These are phyloP conservation scores for Linanthus parryae DNA, from an alignment of 148 eudicot species.

Conservation along the genomic window DNA sequence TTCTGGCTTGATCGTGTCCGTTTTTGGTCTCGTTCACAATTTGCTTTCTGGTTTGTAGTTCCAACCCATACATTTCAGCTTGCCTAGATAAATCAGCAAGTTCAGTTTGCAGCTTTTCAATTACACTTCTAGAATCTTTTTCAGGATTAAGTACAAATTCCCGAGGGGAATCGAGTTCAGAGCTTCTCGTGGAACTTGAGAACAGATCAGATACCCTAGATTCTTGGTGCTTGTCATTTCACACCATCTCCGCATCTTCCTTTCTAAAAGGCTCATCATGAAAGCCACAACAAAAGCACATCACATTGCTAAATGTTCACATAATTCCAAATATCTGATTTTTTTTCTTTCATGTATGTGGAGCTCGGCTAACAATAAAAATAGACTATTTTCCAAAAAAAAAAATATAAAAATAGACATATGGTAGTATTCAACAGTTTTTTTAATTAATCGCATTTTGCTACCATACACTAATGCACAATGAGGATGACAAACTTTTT, in stretches of 20 bases:
- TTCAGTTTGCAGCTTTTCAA: constrained; percentile 64
- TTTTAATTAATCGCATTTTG: no score
- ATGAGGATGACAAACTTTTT: no score
- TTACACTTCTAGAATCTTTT: constrained; percentile 34
- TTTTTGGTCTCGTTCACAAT: constrained; percentile 80
- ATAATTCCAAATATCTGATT: no score
- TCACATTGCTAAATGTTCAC: no score
- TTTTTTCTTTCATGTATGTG: no score
- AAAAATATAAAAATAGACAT: no score
- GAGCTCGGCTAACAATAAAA: no score
- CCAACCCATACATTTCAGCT: constrained; percentile 68
- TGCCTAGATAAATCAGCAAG: constrained; percentile 55
- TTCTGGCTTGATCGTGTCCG: constrained; percentile 66
- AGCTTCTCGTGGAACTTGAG: constrained; percentile 66
- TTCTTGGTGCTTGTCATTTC: constrained; percentile 33
- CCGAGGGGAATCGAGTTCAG: constrained; percentile 57
- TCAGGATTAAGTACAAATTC: constrained; percentile 37
- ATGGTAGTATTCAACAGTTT: no score
- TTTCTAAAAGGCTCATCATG: no score
- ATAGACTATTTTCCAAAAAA: no score
- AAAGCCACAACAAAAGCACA: no score
- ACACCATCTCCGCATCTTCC: constrained; percentile 31
- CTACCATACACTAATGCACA: no score
- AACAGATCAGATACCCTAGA: constrained; percentile 74
- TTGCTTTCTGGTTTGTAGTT: constrained; percentile 75